These are phyloP conservation scores for Podospora conica DNA, from an alignment of 495 filamentous ascomycete species.

Conservation along the genomic window DNA sequence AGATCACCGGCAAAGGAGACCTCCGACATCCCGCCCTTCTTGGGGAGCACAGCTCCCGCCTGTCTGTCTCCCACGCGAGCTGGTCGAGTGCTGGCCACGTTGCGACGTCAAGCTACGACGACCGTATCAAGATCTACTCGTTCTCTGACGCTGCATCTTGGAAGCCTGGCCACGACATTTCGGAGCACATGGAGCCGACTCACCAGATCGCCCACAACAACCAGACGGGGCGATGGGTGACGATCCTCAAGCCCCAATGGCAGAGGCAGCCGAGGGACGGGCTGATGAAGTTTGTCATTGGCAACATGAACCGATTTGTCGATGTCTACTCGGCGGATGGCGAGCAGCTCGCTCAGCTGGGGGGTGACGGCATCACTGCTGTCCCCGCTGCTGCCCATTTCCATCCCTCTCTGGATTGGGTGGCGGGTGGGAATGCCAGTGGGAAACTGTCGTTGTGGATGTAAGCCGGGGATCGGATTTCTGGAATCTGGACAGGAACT, in stretches of 20 bases:
- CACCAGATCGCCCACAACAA: slow-evolving; percentile 80
- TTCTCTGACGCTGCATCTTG: slow-evolving; percentile 61
- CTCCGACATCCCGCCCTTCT: slow-evolving; percentile 55
- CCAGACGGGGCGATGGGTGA: slow-evolving; percentile 77
- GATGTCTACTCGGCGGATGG: slow-evolving; percentile 78
- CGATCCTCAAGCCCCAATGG: slow-evolving; percentile 88
- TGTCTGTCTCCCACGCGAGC: slow-evolving; percentile 86
- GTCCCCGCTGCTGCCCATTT: slow-evolving; percentile 91
- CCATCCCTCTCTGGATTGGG: slow-evolving; percentile 83
- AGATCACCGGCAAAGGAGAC: slow-evolving; percentile 55
- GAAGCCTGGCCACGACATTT: slow-evolving; percentile 54
- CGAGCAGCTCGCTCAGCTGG: slow-evolving; percentile 85
- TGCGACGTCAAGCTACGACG: slow-evolving; percentile 89
- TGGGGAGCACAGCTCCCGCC: slow-evolving; percentile 70
- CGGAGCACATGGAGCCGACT: slow-evolving; percentile 59
- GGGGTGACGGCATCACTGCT: slow-evolving; percentile 81
- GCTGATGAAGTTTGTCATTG: slow-evolving; percentile 82
- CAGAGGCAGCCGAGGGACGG: slow-evolving; percentile 69
- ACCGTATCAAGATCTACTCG: slow-evolving; percentile 87
- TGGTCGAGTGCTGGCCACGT: slow-evolving; percentile 78
- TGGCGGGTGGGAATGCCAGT: slow-evolving; percentile 85
- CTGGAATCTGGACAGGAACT: not conserved
- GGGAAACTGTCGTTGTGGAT: slow-evolving; percentile 90
- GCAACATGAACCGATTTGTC: slow-evolving; percentile 96
- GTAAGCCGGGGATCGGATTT: slow-evolving; percentile 38